Conservation (phyloP, 768 basidiomycete genomes). For the Calvatia gigantea region DNA sequence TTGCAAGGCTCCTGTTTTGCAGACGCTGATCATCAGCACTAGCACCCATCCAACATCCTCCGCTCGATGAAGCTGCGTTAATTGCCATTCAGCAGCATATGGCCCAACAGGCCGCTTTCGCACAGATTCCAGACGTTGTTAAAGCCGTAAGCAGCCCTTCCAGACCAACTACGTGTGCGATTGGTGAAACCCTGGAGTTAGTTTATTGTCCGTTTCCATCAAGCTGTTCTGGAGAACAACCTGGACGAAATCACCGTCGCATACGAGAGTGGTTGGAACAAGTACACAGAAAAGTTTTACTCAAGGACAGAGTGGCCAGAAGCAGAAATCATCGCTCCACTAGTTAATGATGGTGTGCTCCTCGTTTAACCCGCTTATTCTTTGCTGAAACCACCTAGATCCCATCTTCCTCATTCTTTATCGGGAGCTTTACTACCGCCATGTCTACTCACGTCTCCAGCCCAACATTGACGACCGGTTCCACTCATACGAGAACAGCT, state of each 20-base stretch:
- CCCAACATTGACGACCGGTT: slow-evolving; percentile 97
- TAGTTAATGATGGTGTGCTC: slow-evolving; percentile 84
- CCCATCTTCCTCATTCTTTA: slow-evolving; percentile 96
- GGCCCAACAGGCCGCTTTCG: slow-evolving; percentile 78
- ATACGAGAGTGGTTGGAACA: slow-evolving; percentile 97
- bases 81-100: slow-evolving; percentile 79
- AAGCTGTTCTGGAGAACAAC: slow-evolving; percentile 90
- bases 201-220: slow-evolving; percentile 95
- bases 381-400: slow-evolving; percentile 41
- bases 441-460: slow-evolving; percentile 92
- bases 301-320: slow-evolving; percentile 96
- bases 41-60: slow-evolving; percentile 52
- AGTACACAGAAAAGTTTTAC: slow-evolving; percentile 95
- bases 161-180: not conserved
- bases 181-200: slow-evolving; percentile 26
- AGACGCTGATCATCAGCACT: slow-evolving; percentile 13
- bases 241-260: slow-evolving; percentile 86
- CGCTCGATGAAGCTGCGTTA: slow-evolving; percentile 68
- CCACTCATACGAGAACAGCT: slow-evolving; percentile 97
- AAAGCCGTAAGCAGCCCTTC: slow-evolving; percentile 60
- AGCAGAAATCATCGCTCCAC: slow-evolving; percentile 89
- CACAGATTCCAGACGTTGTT: slow-evolving; percentile 84
- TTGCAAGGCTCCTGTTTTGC: not conserved
- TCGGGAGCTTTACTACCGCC: slow-evolving; percentile 92
- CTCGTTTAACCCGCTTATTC: not conserved